Percentiles rank a stretch among this genome's conserved stretches.
These are phyloP conservation scores for Aspergillus conjunctus DNA, from an alignment of 495 filamentous ascomycete genomes.

Conservation along the genomic window DNA sequence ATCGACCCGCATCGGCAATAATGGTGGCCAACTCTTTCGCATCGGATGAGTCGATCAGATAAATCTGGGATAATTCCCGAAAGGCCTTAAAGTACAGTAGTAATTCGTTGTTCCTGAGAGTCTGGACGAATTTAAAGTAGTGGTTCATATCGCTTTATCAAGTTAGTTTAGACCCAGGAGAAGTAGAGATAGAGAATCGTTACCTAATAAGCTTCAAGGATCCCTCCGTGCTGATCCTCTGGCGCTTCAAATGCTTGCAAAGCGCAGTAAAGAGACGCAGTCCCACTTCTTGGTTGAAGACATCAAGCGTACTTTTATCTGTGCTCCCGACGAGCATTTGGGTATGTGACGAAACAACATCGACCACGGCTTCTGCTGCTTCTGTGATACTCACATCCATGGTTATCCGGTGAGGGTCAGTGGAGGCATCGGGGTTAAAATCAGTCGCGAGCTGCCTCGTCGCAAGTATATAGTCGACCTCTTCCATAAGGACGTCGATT, in stretches of 20 bases:
- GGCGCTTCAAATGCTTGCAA: constrained; percentile 96
- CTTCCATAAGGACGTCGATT: constrained; percentile 97
- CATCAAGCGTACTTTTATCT: constrained; percentile 95
- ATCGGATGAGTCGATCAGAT: constrained; percentile 82
- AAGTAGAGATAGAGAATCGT: constrained; percentile 7
- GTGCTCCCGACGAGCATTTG: constrained; percentile 89
- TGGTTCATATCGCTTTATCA: constrained; percentile 88
- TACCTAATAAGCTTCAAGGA: constrained; percentile 88
- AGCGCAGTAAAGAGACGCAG: constrained; percentile 84
- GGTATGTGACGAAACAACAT: constrained; percentile 83
- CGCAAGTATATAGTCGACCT: constrained; percentile 93
- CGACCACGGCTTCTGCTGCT: constrained; percentile 78
- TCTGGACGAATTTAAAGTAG: constrained; percentile 82
- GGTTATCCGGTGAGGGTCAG: constrained; percentile 46
- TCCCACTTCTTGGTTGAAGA: constrained; percentile 98
- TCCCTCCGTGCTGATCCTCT: constrained; percentile 86
- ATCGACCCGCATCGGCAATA: constrained; percentile 89
- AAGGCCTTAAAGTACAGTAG: constrained; percentile 89
- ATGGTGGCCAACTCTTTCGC: constrained; percentile 94
- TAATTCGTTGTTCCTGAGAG: constrained; percentile 78
- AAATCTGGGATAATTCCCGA: constrained; percentile 92
- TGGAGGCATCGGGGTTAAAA: constrained; percentile 75
- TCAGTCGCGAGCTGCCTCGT: constrained; percentile 85
- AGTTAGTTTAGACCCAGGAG: constrained; percentile 17
- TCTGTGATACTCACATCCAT: constrained; percentile 79